Conservation (phyloP, 108 stramenopile genomes). For the Parmales sp. region DNA sequence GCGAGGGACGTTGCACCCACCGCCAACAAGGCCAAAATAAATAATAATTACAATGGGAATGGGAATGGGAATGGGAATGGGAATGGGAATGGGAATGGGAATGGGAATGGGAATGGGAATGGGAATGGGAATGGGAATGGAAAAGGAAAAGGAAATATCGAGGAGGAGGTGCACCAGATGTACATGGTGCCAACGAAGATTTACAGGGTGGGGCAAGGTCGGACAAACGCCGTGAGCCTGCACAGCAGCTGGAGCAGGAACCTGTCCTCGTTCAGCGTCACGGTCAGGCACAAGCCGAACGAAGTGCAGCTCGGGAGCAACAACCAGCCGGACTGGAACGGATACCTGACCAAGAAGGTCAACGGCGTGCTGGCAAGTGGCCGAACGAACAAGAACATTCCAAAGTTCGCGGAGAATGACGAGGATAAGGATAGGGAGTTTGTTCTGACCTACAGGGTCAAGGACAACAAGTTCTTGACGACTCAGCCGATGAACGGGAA, state of each 20-base stretch:
- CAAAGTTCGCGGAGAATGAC: background rate
- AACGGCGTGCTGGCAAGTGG: background rate
- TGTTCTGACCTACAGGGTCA: too few species aligned
- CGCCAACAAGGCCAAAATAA: background rate
- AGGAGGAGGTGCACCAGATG: background rate
- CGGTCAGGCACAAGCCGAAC: background rate
- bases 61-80: too few species aligned
- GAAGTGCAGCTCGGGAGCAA: background rate
- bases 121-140: too few species aligned
- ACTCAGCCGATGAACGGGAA: too few species aligned
- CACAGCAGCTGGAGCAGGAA: background rate
- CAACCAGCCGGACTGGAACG: background rate
- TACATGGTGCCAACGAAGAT: background rate
- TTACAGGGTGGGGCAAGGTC: background rate
- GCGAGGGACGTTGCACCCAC: conserved; percentile 5
- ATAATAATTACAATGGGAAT: too few species aligned
- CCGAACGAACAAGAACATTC: too few species aligned
- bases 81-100: too few species aligned
- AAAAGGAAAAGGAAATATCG: background rate
- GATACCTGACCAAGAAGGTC: conserved; percentile 6
- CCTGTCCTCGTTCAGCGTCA: background rate
- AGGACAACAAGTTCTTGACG: too few species aligned
- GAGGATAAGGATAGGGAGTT: conserved; percentile 1
- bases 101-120: too few species aligned
- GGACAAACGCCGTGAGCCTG: background rate